Conservation (phyloP, 2,329 filamentous ascomycete species). For the Trichoderma guizhouense region DNA sequence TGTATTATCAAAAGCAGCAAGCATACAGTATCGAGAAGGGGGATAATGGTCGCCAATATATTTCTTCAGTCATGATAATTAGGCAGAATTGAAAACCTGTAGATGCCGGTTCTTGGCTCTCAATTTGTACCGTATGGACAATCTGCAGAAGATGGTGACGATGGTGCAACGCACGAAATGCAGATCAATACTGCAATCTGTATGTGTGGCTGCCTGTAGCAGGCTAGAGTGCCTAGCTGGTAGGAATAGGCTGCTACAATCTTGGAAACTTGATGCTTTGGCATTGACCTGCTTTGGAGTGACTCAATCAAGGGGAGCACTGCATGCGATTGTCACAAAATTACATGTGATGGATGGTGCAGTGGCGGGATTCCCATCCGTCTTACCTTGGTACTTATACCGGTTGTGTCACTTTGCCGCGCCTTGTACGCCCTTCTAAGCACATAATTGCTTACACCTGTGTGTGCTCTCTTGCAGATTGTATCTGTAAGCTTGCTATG, state of each 20-base stretch:
- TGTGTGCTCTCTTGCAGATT: neutral
- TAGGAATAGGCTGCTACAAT: neutral
- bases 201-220: neutral
- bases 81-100: neutral
- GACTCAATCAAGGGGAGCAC: neutral
- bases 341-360: neutral
- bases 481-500: neutral
- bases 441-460: neutral
- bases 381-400: too few species aligned
- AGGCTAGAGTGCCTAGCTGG: neutral
- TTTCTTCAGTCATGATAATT: neutral
- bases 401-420: neutral
- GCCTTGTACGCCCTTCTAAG: neutral
- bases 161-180: neutral
- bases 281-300: neutral
- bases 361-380: neutral
- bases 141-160: neutral
- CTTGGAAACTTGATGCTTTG: neutral
- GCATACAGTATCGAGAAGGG: neutral
- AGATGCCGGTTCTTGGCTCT: neutral
- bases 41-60: too few species aligned
- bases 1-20: neutral
- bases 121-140: neutral
- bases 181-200: neutral
- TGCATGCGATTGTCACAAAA: neutral